A percentile compares a stretch with the other conserved stretches of the same genome.
Conservation (phyloP, 2,329 filamentous ascomycete genomes). For the Daldinia eschscholtzii region DNA sequence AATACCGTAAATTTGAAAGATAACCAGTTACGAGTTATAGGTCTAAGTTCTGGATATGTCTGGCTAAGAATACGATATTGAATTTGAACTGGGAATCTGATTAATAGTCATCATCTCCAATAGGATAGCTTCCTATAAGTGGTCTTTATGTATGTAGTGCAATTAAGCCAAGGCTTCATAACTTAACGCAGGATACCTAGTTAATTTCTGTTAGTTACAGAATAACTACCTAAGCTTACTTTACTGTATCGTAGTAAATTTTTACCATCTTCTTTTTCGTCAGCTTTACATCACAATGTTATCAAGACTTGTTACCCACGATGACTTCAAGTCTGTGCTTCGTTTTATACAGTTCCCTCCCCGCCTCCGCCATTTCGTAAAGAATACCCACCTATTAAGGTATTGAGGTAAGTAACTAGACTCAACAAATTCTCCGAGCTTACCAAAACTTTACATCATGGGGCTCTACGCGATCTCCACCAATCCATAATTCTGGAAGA, state of each 20-base stretch:
- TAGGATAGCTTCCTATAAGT: neutral
- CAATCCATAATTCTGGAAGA: neutral
- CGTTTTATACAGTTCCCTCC: neutral
- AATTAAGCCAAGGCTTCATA: neutral
- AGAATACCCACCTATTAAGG: slow-evolving; percentile 17
- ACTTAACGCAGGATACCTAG: neutral
- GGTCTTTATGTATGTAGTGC: neutral
- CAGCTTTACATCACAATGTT: slow-evolving; percentile 20
- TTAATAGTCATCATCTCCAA: neutral
- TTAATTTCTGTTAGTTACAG: neutral
- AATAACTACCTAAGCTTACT: neutral
- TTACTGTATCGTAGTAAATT: neutral
- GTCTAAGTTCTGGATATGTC: neutral
- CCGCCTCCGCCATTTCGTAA: neutral
- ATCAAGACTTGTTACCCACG: slow-evolving; percentile 1
- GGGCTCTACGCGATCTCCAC: neutral
- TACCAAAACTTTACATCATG: slow-evolving; percentile 16
- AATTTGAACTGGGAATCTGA: neutral
- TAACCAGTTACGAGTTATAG: neutral
- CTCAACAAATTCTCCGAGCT: slow-evolving; percentile 13
- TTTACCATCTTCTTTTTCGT: neutral
- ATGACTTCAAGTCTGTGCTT: slow-evolving; percentile 20
- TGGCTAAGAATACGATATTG: neutral
- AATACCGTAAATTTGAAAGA: too few species aligned
- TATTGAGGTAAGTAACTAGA: neutral